Evolutionary conservation across 2,329 filamentous ascomycete species (phyloP).

Genomic region (Conoideocrella luteorostrata): DNA sequence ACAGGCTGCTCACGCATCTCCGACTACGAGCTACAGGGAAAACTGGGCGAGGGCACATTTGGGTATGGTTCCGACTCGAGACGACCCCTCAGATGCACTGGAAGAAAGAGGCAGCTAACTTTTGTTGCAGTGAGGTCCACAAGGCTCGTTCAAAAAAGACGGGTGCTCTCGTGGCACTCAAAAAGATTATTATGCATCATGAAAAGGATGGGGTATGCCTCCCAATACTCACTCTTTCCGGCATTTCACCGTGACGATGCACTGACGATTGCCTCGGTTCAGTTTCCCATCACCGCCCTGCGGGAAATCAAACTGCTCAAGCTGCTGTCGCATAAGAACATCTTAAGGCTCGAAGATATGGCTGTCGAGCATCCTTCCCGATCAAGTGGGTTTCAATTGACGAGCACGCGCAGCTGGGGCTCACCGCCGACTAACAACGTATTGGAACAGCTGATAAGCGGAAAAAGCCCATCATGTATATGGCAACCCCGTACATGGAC

Average conservation of each 20-base stretch:
- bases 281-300: slow-evolving; percentile 96
- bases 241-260: not conserved
- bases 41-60: slow-evolving; percentile 93
- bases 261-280: slow-evolving; percentile 8
- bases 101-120: slow-evolving; percentile 7
- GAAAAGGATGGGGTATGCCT: slow-evolving; percentile 83
- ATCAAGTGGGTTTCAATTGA: slow-evolving; percentile 40
- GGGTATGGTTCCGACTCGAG: slow-evolving; percentile 53
- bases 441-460: slow-evolving; percentile 58
- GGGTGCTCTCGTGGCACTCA: slow-evolving; percentile 74
- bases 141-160: slow-evolving; percentile 74
- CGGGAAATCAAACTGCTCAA: slow-evolving; percentile 97
- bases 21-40: slow-evolving; percentile 73
- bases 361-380: slow-evolving; percentile 71
- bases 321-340: slow-evolving; percentile 84
- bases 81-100: not conserved
- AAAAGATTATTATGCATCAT: slow-evolving; percentile 99
- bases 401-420: not conserved
- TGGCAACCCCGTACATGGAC: slow-evolving; percentile 98
- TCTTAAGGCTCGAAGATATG: slow-evolving; percentile 89
- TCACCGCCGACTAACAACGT: not conserved
- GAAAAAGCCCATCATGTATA: slow-evolving; percentile 86
- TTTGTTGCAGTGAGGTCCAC: slow-evolving; percentile 66
- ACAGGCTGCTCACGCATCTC: slow-evolving; percentile 76
- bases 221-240: not conserved